A percentile compares a stretch with the other conserved stretches of the same genome.
Evolutionary conservation across 1,284 basidiomycete species (phyloP).

Genomic region (Cryptococcus sp.): DNA sequence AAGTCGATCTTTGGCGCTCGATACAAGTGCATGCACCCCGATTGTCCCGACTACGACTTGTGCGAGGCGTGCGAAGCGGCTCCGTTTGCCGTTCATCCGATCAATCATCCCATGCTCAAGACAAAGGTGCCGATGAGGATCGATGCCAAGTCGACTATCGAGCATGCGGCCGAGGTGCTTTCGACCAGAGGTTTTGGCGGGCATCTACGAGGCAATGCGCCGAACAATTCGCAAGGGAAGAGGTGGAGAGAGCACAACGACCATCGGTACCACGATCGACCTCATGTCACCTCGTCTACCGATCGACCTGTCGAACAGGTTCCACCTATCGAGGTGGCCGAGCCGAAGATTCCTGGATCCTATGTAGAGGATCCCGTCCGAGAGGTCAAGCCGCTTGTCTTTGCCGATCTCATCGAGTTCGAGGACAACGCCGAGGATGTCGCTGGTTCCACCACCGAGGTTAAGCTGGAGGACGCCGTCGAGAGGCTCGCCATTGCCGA

Average conservation of each 20-base stretch:
- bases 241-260: not conserved
- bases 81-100: slow-evolving; percentile 69
- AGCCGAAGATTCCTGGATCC: slow-evolving; percentile 15
- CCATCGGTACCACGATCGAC: not conserved
- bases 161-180: slow-evolving; percentile 13
- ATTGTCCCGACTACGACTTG: slow-evolving; percentile 76
- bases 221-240: not conserved
- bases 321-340: not conserved
- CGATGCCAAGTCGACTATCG: slow-evolving; percentile 27
- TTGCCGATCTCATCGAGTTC: slow-evolving; percentile 11
- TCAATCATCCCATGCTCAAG: slow-evolving; percentile 72
- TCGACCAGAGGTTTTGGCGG: not conserved
- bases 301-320: not conserved
- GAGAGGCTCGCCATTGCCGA: slow-evolving; percentile 3
- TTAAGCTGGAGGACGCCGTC: not conserved
- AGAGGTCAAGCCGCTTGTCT: slow-evolving; percentile 14
- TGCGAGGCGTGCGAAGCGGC: slow-evolving; percentile 74
- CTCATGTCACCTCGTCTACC: slow-evolving; percentile 6
- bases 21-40: slow-evolving; percentile 66
- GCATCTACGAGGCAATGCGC: not conserved
- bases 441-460: not conserved
- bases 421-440: slow-evolving; percentile 5
- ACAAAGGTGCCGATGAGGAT: slow-evolving; percentile 51
- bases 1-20: slow-evolving; percentile 31
- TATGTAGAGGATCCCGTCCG: slow-evolving; percentile 10